Evolutionary conservation across 2,329 filamentous ascomycete species (phyloP), one percentile per base, ranked within the genome.

Genomic region (Fusarium miscanthi): DNA sequence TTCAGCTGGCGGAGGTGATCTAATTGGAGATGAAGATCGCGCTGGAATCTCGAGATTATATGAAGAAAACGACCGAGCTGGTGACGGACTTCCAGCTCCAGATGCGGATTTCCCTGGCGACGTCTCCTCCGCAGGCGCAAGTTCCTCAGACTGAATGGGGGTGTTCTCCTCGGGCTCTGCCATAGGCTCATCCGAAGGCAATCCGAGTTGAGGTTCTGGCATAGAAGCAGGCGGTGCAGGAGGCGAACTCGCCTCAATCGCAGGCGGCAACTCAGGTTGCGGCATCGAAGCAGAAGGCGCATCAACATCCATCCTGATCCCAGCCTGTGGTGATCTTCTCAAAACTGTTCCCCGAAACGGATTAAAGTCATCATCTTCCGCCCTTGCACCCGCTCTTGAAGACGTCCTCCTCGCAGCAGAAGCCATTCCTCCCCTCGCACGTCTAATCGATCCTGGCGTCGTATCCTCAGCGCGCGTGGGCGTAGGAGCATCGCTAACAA

Each of bases 371-470:
- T 46, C 62, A 0, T 65, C 46, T 19, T 25, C 31, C 81, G 0
- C 86, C 83, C 1, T 84, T 84, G 87, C 85, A 41, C 85, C 80
- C 6, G 86, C 84, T 56, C 82, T 85, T 7, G 78, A 79, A 4
- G 84, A 81, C 0, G 84, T 83, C 48, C 84, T 82, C 62, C 80
- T 80, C 0, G 84, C 82, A 23, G 79, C 78, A 8, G 77, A 78
- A 13, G 80, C 75, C 74, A 84, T 76, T 4, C 77, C 78, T 23
- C 82, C 83, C 8, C 73, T 41, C 12, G 58, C 72, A 40, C 61
- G 71, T 35, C 62, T 69, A 11, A 70, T 35, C n/a, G 73, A 71
- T 3, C 51, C 70, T 14, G 69, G 66, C 14, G 67, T 68, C 7
- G 53, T 58, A 31, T 67, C 70, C 13, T 59, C 59, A 16, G 49